phyloP scores from a whole-genome alignment of 495 filamentous ascomycete species.

The Cladorrhinum samala region DNA sequence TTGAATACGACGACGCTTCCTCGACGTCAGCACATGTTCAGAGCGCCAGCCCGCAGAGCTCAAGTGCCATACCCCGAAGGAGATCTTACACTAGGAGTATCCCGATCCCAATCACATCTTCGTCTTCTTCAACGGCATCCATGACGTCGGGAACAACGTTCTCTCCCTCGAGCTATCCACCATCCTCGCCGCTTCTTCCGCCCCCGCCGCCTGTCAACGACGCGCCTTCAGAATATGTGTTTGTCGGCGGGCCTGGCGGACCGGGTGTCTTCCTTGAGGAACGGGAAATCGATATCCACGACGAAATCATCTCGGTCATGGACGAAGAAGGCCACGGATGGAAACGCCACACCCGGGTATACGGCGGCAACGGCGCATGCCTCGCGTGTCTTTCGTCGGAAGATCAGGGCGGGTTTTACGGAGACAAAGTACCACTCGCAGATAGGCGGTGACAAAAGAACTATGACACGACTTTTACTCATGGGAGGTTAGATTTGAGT shows the following conservation, averaged over 20 bases:
- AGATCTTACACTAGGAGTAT: slow-evolving; percentile 39
- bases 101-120: slow-evolving; percentile 13
- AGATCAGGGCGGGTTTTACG: slow-evolving; percentile 41
- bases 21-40: slow-evolving; percentile 25
- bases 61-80: slow-evolving; percentile 28
- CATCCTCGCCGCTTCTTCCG: slow-evolving; percentile 36
- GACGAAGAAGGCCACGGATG: slow-evolving; percentile 40
- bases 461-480: too few species aligned
- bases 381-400: slow-evolving; percentile 39
- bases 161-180: slow-evolving; percentile 40
- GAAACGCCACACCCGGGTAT: slow-evolving; percentile 46
- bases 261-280: slow-evolving; percentile 14
- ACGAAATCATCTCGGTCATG: slow-evolving; percentile 40
- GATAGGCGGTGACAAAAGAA: slow-evolving; percentile 33
- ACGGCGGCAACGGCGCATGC: slow-evolving; percentile 41
- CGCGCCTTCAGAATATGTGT: slow-evolving; percentile 22
- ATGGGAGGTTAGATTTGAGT: slow-evolving; percentile 11
- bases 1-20: slow-evolving; percentile 31
- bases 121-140: slow-evolving; percentile 15
- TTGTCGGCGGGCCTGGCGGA: slow-evolving; percentile 25
- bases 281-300: slow-evolving; percentile 35
- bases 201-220: slow-evolving; percentile 28
- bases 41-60: slow-evolving; percentile 22
- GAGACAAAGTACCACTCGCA: slow-evolving; percentile 41
- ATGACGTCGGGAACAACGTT: slow-evolving; percentile 22